Evolutionary conservation across 148 eudicot species (phyloP), one percentile per base, ranked within the genome.

Genomic region (Pharnaceum exiguum): DNA sequence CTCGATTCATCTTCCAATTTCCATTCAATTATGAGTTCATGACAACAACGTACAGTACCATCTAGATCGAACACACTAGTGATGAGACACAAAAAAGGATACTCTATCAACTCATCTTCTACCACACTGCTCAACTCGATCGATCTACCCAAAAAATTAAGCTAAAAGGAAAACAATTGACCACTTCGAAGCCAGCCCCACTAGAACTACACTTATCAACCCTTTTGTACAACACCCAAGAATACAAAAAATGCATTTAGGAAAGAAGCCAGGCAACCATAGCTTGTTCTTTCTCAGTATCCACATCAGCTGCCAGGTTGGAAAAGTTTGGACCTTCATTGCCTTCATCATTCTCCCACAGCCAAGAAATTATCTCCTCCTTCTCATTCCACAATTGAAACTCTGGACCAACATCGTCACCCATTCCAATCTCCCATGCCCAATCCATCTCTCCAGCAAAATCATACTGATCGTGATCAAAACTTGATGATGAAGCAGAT

Each of bases 251-350:
- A 32, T 10, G 23, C 1, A 44, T 2, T 55, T 54, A 81, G 10
- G 89, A 85, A 1, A 83, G 71, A 57, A 80, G 82, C 85, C 85
- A 81, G 7, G 79, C 81, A 27, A 77, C 60, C 71, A 86, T 62
- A 11, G 81, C 89, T 54, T 75, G 74, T 43, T 82, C 85, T 61
- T 75, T 58, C 46, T 79, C 74, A 29, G 45, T 22, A 22, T 67
- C 77, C 43, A 66, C 28, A 22, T 35, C 45, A 39, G 22, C 54
- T 46, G 46, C 51, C 33, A 60, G 3, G 28, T 46, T 57, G 27
- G 44, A 38, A 16, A 55, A 31, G 16, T 61, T 66, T 7, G 59
- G 11, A 12, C 25, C 57, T 12, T 59, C 60, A 23, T 33, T 51
- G 33, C 57, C 46, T 45, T 48, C 62, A 46, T 71, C 70, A 63